Evolutionary conservation across 2,329 filamentous ascomycete genomes (phyloP).

Genomic region (Akanthomyces uredinophilus): DNA sequence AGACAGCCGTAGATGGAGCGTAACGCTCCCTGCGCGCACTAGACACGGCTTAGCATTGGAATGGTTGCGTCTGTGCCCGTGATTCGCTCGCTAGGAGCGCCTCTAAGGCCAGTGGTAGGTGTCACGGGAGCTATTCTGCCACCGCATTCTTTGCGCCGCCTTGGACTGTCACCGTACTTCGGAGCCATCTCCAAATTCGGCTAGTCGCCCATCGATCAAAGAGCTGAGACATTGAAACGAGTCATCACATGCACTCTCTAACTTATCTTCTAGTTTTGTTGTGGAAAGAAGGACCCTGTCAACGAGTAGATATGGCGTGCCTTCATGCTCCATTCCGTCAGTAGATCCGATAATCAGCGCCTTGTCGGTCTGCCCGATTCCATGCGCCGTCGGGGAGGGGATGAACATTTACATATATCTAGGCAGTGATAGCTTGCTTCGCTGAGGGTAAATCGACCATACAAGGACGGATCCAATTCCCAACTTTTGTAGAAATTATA

Average conservation of each 20-base stretch:
- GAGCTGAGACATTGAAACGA: not conserved
- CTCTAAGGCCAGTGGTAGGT: not conserved
- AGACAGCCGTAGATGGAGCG: not conserved
- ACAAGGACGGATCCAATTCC: no score
- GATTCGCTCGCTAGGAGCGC: not conserved
- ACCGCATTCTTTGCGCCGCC: not conserved
- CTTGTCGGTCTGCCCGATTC: no score
- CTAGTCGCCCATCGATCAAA: not conserved
- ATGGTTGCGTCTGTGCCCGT: not conserved
- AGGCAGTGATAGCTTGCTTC: no score
- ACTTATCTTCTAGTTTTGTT: no score
- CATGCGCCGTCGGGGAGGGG: no score
- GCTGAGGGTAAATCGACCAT: no score
- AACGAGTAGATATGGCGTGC: no score
- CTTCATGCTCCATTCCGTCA: no score
- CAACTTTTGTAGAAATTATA: no score
- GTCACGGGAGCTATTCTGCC: not conserved
- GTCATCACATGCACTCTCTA: not conserved
- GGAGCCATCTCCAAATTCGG: not conserved
- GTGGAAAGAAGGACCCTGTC: no score
- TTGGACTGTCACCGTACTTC: not conserved
- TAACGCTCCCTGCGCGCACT: not conserved
- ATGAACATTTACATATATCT: no score
- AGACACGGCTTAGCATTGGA: not conserved
- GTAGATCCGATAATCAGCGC: no score